Percentiles rank a stretch among this genome's conserved stretches.
Evolutionary conservation across 371 early-diverging fungal species (phyloP).

Genomic region (Gilbertella persicaria): DNA sequence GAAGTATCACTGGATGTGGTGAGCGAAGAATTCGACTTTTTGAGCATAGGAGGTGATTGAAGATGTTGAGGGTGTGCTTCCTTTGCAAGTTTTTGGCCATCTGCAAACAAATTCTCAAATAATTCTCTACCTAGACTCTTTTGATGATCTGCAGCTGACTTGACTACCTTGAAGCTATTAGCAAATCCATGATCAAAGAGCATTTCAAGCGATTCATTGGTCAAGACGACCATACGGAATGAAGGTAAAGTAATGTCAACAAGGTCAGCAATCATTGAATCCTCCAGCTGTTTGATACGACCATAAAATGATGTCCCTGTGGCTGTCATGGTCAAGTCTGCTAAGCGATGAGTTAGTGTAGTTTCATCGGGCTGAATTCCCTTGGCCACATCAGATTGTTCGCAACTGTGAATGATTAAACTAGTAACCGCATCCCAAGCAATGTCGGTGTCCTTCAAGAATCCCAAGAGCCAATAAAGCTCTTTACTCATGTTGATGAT

Average conservation of each 20-base stretch:
- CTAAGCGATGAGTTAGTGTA: conserved; percentile 6
- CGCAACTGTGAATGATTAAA: conserved; percentile 36
- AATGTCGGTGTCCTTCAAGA: conserved; percentile 18
- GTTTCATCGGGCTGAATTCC: conserved; percentile 22
- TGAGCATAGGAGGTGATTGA: background rate
- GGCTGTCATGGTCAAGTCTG: conserved; percentile 16
- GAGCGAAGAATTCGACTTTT: conserved; percentile 3
- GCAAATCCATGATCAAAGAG: conserved; percentile 71
- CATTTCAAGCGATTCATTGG: conserved; percentile 65
- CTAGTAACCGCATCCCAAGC: conserved; percentile 33
- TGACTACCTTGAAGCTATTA: conserved; percentile 62
- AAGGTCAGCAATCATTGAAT: conserved; percentile 14
- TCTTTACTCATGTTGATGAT: conserved; percentile 83
- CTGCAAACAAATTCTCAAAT: conserved; percentile 59
- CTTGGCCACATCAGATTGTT: conserved; percentile 53
- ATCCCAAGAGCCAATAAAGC: conserved; percentile 62
- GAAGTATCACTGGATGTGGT: conserved; percentile 2
- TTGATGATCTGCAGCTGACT: conserved; percentile 55
- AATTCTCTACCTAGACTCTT: conserved; percentile 58
- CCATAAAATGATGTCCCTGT: conserved; percentile 9
- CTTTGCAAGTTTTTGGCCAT: conserved; percentile 54
- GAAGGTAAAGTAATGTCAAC: conserved; percentile 30
- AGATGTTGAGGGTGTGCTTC: conserved; percentile 6
- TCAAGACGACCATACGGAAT: conserved; percentile 61
- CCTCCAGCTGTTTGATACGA: conserved; percentile 25